Evolutionary conservation across 805 yeast species (phyloP).

Genomic region (Metschnikowia henanensis): DNA sequence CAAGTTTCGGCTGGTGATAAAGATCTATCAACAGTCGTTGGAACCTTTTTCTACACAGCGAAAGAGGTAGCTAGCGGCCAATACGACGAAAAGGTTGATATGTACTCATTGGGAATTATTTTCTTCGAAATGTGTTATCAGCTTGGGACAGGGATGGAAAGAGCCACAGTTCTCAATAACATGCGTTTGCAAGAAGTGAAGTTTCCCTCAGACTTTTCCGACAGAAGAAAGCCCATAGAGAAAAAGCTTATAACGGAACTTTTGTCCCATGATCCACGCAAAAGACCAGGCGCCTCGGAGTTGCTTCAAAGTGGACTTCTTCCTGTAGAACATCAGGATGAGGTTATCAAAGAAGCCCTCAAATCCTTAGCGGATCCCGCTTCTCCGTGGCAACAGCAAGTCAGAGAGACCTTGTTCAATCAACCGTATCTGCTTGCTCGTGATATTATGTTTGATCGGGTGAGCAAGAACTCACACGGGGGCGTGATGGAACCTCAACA

Average conservation of each 20-base stretch:
- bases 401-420: constrained; percentile 79
- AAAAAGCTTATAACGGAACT: constrained; percentile 64
- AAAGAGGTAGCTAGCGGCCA: constrained; percentile 76
- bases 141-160: constrained; percentile 90
- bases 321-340: constrained; percentile 89
- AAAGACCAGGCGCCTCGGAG: constrained; percentile 77
- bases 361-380: constrained; percentile 84
- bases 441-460: constrained; percentile 76
- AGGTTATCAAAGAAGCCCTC: constrained; percentile 83
- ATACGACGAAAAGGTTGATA: constrained; percentile 94
- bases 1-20: constrained; percentile 46
- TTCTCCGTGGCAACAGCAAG: constrained; percentile 93
- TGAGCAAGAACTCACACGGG: constrained; percentile 25
- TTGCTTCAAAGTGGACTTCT: constrained; percentile 78
- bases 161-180: constrained; percentile 68
- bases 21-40: constrained; percentile 89
- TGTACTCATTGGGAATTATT: constrained; percentile 92
- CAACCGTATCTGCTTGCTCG: constrained; percentile 85
- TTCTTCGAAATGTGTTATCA: constrained; percentile 93
- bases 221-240: constrained; percentile 53
- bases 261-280: constrained; percentile 74
- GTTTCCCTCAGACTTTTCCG: constrained; percentile 71
- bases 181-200: constrained; percentile 58
- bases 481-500: constrained; percentile 28
- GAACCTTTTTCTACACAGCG: constrained; percentile 93